Conservation (phyloP, 495 filamentous ascomycete species). For the Daldinia caldariorum region DNA sequence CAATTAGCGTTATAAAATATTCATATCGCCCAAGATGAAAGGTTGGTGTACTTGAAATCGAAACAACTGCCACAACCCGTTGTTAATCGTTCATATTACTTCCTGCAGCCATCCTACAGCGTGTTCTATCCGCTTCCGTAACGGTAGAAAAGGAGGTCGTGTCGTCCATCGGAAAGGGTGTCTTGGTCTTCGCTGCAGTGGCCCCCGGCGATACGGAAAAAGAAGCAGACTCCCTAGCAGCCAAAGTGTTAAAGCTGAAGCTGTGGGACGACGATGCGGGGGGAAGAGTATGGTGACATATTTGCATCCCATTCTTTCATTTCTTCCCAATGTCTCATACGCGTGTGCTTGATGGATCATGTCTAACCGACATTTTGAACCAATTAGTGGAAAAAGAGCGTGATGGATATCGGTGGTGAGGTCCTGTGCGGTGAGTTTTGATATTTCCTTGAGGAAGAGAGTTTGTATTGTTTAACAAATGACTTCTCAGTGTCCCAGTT, state of each 20-base stretch:
- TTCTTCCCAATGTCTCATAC: conserved; percentile 19
- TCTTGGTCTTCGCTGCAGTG: conserved; percentile 91
- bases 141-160: conserved; percentile 92
- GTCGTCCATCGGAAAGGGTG: conserved; percentile 87
- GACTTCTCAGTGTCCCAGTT: conserved; percentile 88
- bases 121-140: conserved; percentile 97
- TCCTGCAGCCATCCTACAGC: conserved; percentile 83
- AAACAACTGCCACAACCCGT: background rate
- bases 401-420: conserved; percentile 88
- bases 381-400: conserved; percentile 83
- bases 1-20: background rate
- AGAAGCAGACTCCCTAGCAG: conserved; percentile 83
- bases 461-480: conserved; percentile 12
- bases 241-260: conserved; percentile 87
- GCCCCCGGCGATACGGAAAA: conserved; percentile 90
- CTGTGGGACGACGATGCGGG: conserved; percentile 86
- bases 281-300: conserved; percentile 58
- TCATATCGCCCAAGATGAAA: conserved; percentile 31
- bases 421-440: conserved; percentile 81
- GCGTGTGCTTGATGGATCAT: conserved; percentile 10
- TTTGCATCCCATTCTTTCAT: conserved; percentile 4
- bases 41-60: conserved; percentile 24
- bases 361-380: conserved; percentile 25
- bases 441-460: background rate
- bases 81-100: conserved; percentile 25